Evolutionary conservation across 2,329 filamentous ascomycete genomes (phyloP), one percentile per base, ranked within the genome.

Genomic region (Ceratocystis variospora): DNA sequence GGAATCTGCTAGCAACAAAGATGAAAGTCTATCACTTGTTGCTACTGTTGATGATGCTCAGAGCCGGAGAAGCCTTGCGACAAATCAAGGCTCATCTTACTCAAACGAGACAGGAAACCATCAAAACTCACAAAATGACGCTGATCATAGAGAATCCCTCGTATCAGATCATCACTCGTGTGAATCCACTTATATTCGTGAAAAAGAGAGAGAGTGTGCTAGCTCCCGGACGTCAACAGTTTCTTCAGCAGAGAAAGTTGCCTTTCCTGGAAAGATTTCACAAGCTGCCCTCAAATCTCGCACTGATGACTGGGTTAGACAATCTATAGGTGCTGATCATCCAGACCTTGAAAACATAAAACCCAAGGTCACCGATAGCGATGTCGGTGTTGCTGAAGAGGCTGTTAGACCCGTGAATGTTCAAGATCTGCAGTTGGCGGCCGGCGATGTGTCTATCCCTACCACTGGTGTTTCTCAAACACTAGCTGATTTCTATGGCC

Each of bases 261-360:
- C 80, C 10, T 80, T 96, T 8, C 89, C 89, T 0, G 77, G 80
- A n/a, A 83, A 84, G 12, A 75, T 91, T 44, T 94, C 91, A 0
- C 87, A 84, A 68, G 83, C 96, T 7, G 87, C 91, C 1, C 79
- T 90, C 73, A 89, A 88, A 0, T 96, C 94, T 73, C 84, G 93
- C 67, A 96, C 91, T 1, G 96, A 96, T 70, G 93, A 97, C 76
- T 97, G 93, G 93, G 90, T 91, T 0, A 96, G 96, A 74, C 90
- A 96, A 74, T 79, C 96, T 10, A 85, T 86, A 69, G 78, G 82
- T 53, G 91, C 93, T 5, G 92, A 96, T 17, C 77, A 78, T 4
- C 90, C 90, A 0, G 82, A 85, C 61, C 75, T 81, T 0, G 86
- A 90, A 6, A 81, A 84, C 1, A 74, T 88, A 12, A 78, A 81